Evolutionary conservation across 139 green algal species (phyloP).

Genomic region (Volvox reticuliferus): DNA sequence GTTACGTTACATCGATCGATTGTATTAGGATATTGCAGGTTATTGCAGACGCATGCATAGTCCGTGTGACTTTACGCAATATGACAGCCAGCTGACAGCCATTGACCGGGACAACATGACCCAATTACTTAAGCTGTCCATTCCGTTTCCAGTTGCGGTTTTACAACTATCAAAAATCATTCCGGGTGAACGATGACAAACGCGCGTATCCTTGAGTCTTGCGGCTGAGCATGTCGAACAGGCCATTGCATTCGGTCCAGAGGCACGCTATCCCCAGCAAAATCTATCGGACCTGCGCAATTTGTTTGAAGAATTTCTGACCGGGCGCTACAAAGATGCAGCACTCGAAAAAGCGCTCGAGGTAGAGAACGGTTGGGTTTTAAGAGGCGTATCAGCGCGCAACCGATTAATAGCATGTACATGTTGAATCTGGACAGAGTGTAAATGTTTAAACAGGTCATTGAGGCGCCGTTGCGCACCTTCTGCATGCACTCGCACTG

Average conservation of each 20-base stretch:
- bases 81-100: too few species aligned
- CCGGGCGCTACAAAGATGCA: neutral
- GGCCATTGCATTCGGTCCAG: neutral
- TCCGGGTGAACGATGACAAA: neutral
- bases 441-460: neutral
- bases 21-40: too few species aligned
- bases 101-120: too few species aligned
- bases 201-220: neutral
- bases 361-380: slow-evolving; percentile 5
- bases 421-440: too few species aligned
- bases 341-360: neutral
- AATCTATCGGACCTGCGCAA: neutral
- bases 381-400: too few species aligned
- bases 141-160: too few species aligned
- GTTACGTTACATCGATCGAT: too few species aligned
- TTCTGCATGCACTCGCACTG: neutral
- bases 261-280: neutral
- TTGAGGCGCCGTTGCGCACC: neutral
- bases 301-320: neutral
- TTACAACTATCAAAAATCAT: too few species aligned
- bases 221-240: neutral
- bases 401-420: too few species aligned
- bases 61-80: too few species aligned
- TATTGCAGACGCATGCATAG: too few species aligned
- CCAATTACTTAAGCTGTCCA: too few species aligned